These are phyloP conservation scores for Leptoxyphium fumago DNA, from an alignment of 2,329 filamentous ascomycete genomes.

Conservation along the genomic window DNA sequence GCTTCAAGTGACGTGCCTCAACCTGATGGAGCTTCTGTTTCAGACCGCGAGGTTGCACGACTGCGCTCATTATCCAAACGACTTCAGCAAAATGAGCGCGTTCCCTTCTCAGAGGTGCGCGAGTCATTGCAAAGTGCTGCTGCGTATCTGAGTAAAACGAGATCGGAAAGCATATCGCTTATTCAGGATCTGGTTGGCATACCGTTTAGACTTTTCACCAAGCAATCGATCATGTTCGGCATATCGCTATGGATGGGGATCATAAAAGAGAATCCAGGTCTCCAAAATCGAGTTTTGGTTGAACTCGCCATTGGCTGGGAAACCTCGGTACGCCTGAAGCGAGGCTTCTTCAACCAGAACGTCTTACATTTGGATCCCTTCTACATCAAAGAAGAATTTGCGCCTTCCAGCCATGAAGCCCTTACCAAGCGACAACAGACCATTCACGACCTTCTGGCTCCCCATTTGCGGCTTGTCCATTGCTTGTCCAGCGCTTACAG, in stretches of 20 bases:
- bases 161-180: constrained; percentile 61
- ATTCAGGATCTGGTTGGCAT: constrained; percentile 81
- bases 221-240: constrained; percentile 88
- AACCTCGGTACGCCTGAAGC: constrained; percentile 57
- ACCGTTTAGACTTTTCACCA: constrained; percentile 84
- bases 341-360: constrained; percentile 65
- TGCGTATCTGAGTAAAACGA: constrained; percentile 66
- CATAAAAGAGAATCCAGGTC: constrained; percentile 83
- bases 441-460: constrained; percentile 70
- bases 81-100: constrained; percentile 51
- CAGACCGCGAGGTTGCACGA: constrained; percentile 16
- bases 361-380: constrained; percentile 64
- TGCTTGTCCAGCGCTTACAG: constrained; percentile 93
- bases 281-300: constrained; percentile 72
- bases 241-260: constrained; percentile 94
- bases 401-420: constrained; percentile 67
- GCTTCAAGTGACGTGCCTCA: background rate
- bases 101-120: constrained; percentile 60
- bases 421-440: constrained; percentile 62
- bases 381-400: constrained; percentile 80
- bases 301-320: constrained; percentile 91
- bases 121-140: constrained; percentile 75
- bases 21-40: background rate
- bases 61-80: constrained; percentile 60
- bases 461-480: constrained; percentile 71